Evolutionary conservation across 352 stramenopile genomes (phyloP).

Genomic region (Pythium diclinum): DNA sequence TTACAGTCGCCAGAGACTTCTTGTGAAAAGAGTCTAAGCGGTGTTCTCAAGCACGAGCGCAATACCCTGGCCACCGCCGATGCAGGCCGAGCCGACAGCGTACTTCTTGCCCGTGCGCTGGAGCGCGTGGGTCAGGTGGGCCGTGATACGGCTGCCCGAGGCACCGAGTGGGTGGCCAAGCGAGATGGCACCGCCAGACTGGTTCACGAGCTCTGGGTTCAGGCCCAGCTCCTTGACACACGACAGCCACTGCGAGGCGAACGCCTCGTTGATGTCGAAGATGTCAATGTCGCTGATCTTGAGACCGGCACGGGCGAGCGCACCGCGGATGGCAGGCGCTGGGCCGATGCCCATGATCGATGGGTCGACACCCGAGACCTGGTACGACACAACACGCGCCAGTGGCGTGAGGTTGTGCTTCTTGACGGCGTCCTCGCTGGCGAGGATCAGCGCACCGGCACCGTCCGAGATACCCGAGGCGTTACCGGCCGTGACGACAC

Average conservation of each 20-base stretch:
- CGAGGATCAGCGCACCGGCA: conserved; percentile 92
- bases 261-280: conserved; percentile 99
- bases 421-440: conserved; percentile 91
- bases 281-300: conserved; percentile 94
- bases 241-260: conserved; percentile 95
- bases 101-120: conserved; percentile 89
- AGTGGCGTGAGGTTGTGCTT: conserved; percentile 93
- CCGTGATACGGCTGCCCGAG: conserved; percentile 91
- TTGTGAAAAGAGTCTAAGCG: conserved; percentile 33
- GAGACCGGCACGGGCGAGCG: conserved; percentile 88
- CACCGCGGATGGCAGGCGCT: conserved; percentile 92
- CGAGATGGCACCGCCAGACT: conserved; percentile 94
- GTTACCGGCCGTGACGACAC: conserved; percentile 95
- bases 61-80: conserved; percentile 98
- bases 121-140: conserved; percentile 88
- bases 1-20: neutral
- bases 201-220: conserved; percentile 92
- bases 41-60: conserved; percentile 95
- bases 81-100: conserved; percentile 95
- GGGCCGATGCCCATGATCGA: conserved; percentile 98
- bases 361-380: conserved; percentile 93
- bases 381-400: conserved; percentile 91
- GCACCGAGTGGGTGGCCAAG: conserved; percentile 96
- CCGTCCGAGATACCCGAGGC: conserved; percentile 97
- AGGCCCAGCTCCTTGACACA: conserved; percentile 96